Evolutionary conservation across 2,329 filamentous ascomycete genomes (phyloP).

Genomic region (Biscogniauxia marginata): DNA sequence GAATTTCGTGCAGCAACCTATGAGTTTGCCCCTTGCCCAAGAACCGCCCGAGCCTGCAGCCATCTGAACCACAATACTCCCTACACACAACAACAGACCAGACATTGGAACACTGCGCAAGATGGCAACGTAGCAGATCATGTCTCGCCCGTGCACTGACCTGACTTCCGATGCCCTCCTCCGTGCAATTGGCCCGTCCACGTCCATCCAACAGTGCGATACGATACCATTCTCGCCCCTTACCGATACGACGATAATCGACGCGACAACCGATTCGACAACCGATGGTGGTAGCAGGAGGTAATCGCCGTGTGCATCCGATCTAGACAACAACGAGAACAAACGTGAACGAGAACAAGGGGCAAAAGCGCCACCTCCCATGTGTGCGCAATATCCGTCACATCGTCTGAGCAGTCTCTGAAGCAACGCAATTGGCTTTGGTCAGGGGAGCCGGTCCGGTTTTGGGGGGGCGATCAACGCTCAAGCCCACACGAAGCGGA

Average conservation of each 20-base stretch:
- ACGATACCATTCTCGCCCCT: too few species aligned
- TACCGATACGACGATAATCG: too few species aligned
- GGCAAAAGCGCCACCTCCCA: neutral
- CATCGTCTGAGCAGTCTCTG: neutral
- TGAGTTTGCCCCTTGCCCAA: slow-evolving; percentile 14
- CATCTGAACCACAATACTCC: neutral
- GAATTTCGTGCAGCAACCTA: slow-evolving; percentile 19
- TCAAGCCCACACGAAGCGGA: neutral
- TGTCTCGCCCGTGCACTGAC: slow-evolving; percentile 34
- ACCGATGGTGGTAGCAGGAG: too few species aligned
- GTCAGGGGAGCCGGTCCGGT: neutral
- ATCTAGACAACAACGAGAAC: neutral
- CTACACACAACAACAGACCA: slow-evolving; percentile 21
- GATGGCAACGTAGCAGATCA: slow-evolving; percentile 35
- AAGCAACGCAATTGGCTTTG: neutral
- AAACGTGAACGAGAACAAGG: neutral
- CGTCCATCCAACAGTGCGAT: too few species aligned
- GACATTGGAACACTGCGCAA: slow-evolving; percentile 22
- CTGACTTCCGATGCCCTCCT: neutral
- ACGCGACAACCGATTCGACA: too few species aligned
- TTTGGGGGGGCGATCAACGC: neutral
- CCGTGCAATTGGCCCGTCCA: neutral
- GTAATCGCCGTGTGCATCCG: too few species aligned
- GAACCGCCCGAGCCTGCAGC: slow-evolving; percentile 15
- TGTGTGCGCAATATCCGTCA: neutral